Evolutionary conservation across 1,284 basidiomycete genomes (phyloP).

Genomic region (Amylostereum areolatum): DNA sequence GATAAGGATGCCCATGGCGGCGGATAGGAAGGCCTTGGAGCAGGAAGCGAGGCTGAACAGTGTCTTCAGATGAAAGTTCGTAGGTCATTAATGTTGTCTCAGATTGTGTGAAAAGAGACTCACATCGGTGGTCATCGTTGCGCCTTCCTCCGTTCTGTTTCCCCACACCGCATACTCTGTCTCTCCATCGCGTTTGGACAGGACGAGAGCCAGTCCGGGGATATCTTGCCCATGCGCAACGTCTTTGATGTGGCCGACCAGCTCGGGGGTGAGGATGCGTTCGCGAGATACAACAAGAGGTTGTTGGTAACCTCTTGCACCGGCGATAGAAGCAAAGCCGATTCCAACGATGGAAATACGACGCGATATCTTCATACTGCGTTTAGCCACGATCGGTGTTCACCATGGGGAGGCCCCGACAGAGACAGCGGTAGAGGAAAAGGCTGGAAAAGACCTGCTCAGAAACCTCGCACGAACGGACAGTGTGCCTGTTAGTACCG

Average conservation of each 20-base stretch:
- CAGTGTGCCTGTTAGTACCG: too few species aligned
- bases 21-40: slow-evolving; percentile 37
- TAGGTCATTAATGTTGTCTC: neutral
- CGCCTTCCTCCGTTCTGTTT: slow-evolving; percentile 22
- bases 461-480: too few species aligned
- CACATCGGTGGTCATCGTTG: slow-evolving; percentile 23
- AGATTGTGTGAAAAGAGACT: slow-evolving; percentile 5
- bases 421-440: too few species aligned
- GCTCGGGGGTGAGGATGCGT: neutral
- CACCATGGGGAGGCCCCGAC: too few species aligned
- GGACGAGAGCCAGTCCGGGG: slow-evolving; percentile 19
- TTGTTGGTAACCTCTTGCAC: too few species aligned
- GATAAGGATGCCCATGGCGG: slow-evolving; percentile 31
- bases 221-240: slow-evolving; percentile 6
- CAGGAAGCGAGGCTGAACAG: slow-evolving; percentile 37
- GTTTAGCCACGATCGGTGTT: too few species aligned
- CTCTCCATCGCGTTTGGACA: slow-evolving; percentile 13
- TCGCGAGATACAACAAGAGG: too few species aligned
- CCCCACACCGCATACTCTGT: slow-evolving; percentile 22
- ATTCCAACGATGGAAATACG: too few species aligned
- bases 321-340: too few species aligned
- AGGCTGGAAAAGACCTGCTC: too few species aligned
- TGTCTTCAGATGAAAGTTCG: slow-evolving; percentile 19
- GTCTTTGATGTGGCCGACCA: neutral
- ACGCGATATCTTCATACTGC: too few species aligned